Percentiles rank a stretch among this genome's conserved stretches.
Evolutionary conservation across 2,329 filamentous ascomycete species (phyloP).

Genomic region (Colletotrichum simmondsii): DNA sequence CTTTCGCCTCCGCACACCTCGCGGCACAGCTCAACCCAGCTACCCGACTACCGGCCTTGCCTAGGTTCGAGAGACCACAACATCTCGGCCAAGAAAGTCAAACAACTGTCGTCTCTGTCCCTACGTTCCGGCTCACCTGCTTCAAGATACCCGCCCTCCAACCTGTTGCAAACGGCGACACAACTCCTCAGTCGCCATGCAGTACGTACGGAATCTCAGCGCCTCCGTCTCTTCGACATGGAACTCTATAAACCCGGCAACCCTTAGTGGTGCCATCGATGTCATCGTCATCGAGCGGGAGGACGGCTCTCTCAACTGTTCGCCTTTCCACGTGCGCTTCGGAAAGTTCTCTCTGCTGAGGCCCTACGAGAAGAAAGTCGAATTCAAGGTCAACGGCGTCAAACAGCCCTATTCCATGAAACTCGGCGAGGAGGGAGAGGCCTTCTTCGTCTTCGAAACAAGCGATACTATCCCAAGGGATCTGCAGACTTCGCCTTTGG

Average conservation of each 20-base stretch:
- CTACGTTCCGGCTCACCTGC: background rate
- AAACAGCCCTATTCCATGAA: slow-evolving; percentile 99
- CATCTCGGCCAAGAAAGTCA: background rate
- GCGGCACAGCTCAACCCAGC: background rate
- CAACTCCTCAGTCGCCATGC: slow-evolving; percentile 68
- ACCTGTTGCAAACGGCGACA: slow-evolving; percentile 5
- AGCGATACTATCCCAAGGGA: slow-evolving; percentile 91
- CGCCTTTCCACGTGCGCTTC: slow-evolving; percentile 98
- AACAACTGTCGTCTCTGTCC: background rate
- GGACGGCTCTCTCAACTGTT: slow-evolving; percentile 89
- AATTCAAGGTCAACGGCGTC: slow-evolving; percentile 92
- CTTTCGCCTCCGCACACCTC: slow-evolving; percentile 1
- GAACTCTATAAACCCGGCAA: slow-evolving; percentile 99
- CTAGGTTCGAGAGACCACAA: background rate
- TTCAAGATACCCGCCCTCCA: background rate
- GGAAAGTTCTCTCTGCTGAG: slow-evolving; percentile 97
- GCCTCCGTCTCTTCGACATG: slow-evolving; percentile 97
- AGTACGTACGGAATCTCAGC: slow-evolving; percentile 96
- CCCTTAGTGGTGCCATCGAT: slow-evolving; percentile 96
- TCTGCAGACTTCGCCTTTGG: slow-evolving; percentile 92
- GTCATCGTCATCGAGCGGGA: slow-evolving; percentile 98
- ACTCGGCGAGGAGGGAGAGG: slow-evolving; percentile 94
- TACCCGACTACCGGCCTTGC: background rate
- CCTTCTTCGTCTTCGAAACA: slow-evolving; percentile 99
- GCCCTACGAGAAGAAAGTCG: slow-evolving; percentile 98